phyloP scores from a whole-genome alignment of 2,329 filamentous ascomycete genomes.

The Aureobasidium sp. region DNA sequence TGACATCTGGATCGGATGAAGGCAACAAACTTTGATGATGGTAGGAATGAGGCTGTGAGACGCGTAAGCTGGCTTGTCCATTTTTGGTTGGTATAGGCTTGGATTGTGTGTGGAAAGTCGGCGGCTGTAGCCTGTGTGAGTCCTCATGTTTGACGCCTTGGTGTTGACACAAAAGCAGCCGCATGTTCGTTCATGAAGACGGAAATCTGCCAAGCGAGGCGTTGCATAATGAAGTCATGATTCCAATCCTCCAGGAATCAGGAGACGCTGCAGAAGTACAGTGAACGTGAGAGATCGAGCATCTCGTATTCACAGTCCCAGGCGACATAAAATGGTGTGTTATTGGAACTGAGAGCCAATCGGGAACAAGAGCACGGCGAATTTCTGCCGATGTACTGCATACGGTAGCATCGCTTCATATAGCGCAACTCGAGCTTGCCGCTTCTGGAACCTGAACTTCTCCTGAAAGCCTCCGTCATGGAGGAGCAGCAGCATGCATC shows the following conservation, averaged over 20 bases:
- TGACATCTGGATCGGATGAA: not conserved
- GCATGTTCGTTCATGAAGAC: not conserved
- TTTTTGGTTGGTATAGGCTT: not conserved
- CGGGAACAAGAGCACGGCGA: not conserved
- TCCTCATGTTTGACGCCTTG: not conserved
- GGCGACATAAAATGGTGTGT: not conserved
- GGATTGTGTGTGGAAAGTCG: not conserved
- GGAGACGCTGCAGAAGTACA: not conserved
- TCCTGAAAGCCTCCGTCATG: not conserved
- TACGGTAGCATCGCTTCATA: not conserved
- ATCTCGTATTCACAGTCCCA: not conserved
- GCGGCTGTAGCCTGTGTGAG: not conserved
- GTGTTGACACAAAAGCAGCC: not conserved
- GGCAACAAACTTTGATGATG: not conserved
- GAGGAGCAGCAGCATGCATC: not conserved
- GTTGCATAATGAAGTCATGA: slow-evolving; percentile 8
- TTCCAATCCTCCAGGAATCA: not conserved
- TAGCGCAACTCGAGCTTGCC: not conserved
- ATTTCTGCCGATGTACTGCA: not conserved
- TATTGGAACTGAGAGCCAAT: not conserved
- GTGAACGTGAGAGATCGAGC: not conserved
- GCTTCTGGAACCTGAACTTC: not conserved
- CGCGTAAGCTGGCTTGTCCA: slow-evolving; percentile 2
- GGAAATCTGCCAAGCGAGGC: not conserved
- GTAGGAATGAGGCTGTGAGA: not conserved